A percentile compares a stretch with the other conserved stretches of the same genome.
Conservation (phyloP, 1,284 basidiomycete species). For the Ustilago trichophora region DNA sequence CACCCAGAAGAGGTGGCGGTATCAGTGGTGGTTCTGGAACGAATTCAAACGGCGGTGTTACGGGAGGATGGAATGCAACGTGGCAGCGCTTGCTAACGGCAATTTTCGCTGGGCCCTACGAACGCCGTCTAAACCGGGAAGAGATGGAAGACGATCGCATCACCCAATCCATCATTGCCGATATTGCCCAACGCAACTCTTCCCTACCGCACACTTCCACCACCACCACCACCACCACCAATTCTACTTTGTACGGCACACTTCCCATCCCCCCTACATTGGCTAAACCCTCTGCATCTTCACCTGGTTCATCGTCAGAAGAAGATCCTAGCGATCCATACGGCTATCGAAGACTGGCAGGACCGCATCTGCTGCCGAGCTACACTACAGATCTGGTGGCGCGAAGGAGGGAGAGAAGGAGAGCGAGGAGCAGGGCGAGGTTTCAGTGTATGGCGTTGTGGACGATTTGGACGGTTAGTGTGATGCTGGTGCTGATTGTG, state of each 20-base stretch:
- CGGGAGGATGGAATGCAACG: neutral
- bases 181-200: conserved; percentile 18
- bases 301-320: neutral
- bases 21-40: neutral
- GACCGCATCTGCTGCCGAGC: conserved; percentile 33
- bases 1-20: conserved; percentile 5
- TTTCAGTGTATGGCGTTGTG: conserved; percentile 50
- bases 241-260: neutral
- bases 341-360: conserved; percentile 45
- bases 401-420: conserved; percentile 23
- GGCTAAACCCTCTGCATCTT: neutral
- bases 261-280: conserved; percentile 1
- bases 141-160: conserved; percentile 33
- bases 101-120: conserved; percentile 42
- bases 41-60: neutral
- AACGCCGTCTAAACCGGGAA: conserved; percentile 24
- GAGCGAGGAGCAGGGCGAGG: conserved; percentile 25
- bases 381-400: conserved; percentile 37
- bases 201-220: neutral
- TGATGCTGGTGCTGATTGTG: conserved; percentile 30
- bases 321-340: conserved; percentile 38
- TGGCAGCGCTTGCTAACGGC: conserved; percentile 30
- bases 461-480: conserved; percentile 43
- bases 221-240: neutral
- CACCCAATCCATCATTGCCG: conserved; percentile 25